Base-by-base conservation (phyloP, 805 yeast genomes). In the Metschnikowia kunwiensis region DNA sequence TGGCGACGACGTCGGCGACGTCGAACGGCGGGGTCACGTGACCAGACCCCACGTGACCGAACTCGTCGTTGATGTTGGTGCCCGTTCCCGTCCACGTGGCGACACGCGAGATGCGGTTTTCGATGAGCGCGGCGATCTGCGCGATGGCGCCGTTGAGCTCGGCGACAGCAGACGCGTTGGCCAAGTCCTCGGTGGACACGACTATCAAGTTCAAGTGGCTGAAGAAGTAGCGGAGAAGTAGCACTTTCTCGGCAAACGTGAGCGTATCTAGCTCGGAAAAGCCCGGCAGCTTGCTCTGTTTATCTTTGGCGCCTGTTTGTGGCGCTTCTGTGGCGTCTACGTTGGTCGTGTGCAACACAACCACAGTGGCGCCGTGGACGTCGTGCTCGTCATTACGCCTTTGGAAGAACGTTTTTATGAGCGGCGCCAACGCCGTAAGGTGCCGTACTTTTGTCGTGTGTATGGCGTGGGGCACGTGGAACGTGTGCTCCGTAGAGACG, bases 51-150 rank as follows among this genome's bases (percentile, higher is more conserved):
- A 13, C 29, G 15, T 27, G 31, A 18, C 29, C 24, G 19, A 30
- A 53, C 25, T 35, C 40, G 34, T 58, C 64, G 36, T 54, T 44
- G 22, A 54, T 35, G 25, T 42, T 41, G 24, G 35, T 27, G 4
- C 40, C 33, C 7, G 69, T 63, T 12, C 71, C 72, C 1, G 71
- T 66, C 72, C 72, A 67, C 12, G 62, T 58, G 54, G 70, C 60
- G 43, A 72, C 61, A 36, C 68, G 53, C n/a, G 58, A 33, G 32
- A 67, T 57, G 30, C 74, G 51, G 34, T 59, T 53, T 17, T 53
- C 41, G 8, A 65, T 51, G 29, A 58, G 44, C 9, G 44, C 24
- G 20, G 54, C 51, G 27, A 61, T 54, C 29, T 51, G 43, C 12
- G 24, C 42, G 13, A 62, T 53, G 19, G 49, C 50, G 7, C 22